Base-by-base conservation (phyloP, 345 rosid species). In the Linum usitatissimum region DNA sequence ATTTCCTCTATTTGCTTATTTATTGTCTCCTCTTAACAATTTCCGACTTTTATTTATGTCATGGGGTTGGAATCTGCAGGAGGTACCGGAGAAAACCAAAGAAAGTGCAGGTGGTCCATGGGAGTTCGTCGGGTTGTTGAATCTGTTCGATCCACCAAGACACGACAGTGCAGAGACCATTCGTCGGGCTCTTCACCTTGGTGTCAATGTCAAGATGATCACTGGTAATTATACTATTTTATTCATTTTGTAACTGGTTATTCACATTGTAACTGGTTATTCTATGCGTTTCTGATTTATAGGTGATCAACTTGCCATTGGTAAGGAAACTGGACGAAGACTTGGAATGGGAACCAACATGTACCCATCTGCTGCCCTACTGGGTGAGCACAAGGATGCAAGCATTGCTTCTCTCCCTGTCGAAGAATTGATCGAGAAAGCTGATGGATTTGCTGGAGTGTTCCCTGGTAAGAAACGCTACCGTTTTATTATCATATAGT, bases 401-500 rank as follows among this genome's bases (percentile, higher is more conserved):
- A 55, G 28, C 59, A 55, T 55, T 14, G 59, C 59, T 55, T 18
- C 59, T 55, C 8, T 55, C 18, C 59, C 59, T 18, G 30, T 55
- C 6, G 59, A 55, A 55, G 59, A 55, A 19, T 19, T 55, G 6
- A 55, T 55, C 7, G 59, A 55, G 30, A 55, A 55, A 10, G 59
- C 59, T 18, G 59, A 55, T 55, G 59, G 59, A n/a, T 55, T 55
- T 55, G 59, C 59, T 28, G 59, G 59, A 19, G 59, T 55, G 7
- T 55, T 55, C 30, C 59, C 59, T 14, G 59, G 59, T 55, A 5
- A 28, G 30, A 18, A 19, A 13, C 8, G 23, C 59, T 28, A 18
- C 30, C 14, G 2, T 23, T 23, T 23, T 55, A 3, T 28, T 12
- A 10, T 19, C 12, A 18, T 18, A 12, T n/a, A 19, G 3, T 18